phyloP scores from a whole-genome alignment of 495 filamentous ascomycete genomes.

The Penicillium antarcticum region DNA sequence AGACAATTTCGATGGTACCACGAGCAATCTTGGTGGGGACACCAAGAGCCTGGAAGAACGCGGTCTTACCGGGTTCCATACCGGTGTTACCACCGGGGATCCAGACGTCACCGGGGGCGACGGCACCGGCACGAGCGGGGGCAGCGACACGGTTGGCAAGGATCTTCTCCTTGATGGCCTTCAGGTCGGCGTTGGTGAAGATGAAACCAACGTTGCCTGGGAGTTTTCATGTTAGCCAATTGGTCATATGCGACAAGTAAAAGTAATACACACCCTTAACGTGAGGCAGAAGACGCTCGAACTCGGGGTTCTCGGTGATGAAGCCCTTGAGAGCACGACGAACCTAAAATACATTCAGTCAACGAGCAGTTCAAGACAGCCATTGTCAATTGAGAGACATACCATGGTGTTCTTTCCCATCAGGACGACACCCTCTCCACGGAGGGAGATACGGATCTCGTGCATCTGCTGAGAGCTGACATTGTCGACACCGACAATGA shows the following conservation, averaged over 20 bases:
- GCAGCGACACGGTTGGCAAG: constrained; percentile 95
- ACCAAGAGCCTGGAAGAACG: constrained; percentile 99
- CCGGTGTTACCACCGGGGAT: constrained; percentile 97
- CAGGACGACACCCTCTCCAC: constrained; percentile 86
- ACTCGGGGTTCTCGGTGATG: constrained; percentile 85
- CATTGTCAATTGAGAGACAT: constrained; percentile 14
- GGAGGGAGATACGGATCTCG: constrained; percentile 90
- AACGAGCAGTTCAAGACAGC: background rate
- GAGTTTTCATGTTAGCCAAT: constrained; percentile 4
- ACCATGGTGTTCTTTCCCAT: constrained; percentile 99
- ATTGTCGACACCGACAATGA: constrained; percentile 97
- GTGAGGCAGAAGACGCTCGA: constrained; percentile 92
- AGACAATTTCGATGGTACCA: constrained; percentile 99
- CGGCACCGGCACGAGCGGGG: constrained; percentile 92
- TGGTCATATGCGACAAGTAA: background rate
- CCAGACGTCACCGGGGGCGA: constrained; percentile 87
- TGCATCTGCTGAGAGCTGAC: constrained; percentile 99
- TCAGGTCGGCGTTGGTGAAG: constrained; percentile 97
- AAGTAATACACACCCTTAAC: constrained; percentile 63
- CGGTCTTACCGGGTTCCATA: constrained; percentile 99
- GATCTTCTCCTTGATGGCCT: constrained; percentile 88
- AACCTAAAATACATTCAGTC: constrained; percentile 51
- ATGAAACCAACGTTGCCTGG: constrained; percentile 95
- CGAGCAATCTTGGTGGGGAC: constrained; percentile 99
- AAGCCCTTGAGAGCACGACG: constrained; percentile 98